Evolutionary conservation across 148 eudicot genomes (phyloP), one percentile per base, ranked within the genome.

Genomic region (Vaccinium darrowii): DNA sequence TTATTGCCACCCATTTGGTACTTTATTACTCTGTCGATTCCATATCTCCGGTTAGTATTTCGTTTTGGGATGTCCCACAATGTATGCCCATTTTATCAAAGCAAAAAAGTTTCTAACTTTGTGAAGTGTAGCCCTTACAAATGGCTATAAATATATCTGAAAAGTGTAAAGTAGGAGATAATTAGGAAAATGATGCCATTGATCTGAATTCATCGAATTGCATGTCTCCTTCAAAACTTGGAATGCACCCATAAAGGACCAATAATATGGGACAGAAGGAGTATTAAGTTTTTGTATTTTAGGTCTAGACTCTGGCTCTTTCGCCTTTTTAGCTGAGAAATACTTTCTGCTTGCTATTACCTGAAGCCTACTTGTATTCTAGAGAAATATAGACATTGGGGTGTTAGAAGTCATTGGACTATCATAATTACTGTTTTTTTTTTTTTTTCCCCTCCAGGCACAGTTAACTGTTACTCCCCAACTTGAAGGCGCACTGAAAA

Each of bases 401-500:
- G 21, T 23, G 27, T 27, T 50, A 49, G 51, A 33, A 62, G 23
- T 18, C 25, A 7, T 18, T 16, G 83, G 50, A 43, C 62, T 76
- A 30, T 78, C n/a, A n/a, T 84, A 63, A 74, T 75, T 79, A 23
- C 18, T 43, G 2, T 5, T 2, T 52, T 80, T 11, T 10, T 52
- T 80, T 11, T 10, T 75, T 36, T 87, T 27, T 52, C 74, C 27
- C 27, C 39, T 78, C 85, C 90, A 97, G 99, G 99, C 90, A 71
- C 98, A 93, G 76, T 85, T 94, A 71, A 89, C 90, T 71, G 98
- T 93, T 69, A 94, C 91, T 71, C 98, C 99, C 78, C 89, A 84
- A 88, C 83, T 77, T 71, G 99, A 97, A 90, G 99, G 99, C 86
- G 86, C 89, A 62, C 89, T 97, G 78, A 89, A 91, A 82, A 85